These are phyloP conservation scores for Yamadazyma atmosphaerica DNA, from an alignment of 1,139 yeast genomes.

Conservation along the genomic window DNA sequence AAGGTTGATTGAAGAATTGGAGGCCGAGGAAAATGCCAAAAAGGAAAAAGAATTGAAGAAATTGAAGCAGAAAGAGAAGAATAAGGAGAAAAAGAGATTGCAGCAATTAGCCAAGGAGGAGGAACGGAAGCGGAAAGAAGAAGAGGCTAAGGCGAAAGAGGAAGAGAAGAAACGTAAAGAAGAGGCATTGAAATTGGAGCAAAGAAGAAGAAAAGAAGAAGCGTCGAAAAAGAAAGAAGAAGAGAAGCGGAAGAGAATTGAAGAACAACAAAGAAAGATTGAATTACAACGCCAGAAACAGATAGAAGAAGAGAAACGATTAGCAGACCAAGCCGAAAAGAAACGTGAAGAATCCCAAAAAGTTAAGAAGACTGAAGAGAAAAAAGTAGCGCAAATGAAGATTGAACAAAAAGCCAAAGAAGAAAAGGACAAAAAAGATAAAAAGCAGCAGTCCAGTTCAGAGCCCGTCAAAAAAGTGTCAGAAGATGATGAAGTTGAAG, in stretches of 20 bases:
- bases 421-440: slow-evolving; percentile 2
- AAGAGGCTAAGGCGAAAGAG: slow-evolving; percentile 43
- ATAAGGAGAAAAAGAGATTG: slow-evolving; percentile 72
- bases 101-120: slow-evolving; percentile 76
- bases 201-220: slow-evolving; percentile 48
- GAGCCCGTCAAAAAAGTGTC: neutral
- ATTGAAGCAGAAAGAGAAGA: slow-evolving; percentile 70
- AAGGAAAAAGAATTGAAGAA: slow-evolving; percentile 74
- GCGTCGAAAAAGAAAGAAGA: slow-evolving; percentile 53
- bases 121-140: slow-evolving; percentile 61
- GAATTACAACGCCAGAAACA: slow-evolving; percentile 54
- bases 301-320: slow-evolving; percentile 39
- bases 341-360: slow-evolving; percentile 43
- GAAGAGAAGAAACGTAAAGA: slow-evolving; percentile 34
- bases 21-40: slow-evolving; percentile 69
- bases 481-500: slow-evolving; percentile 35
- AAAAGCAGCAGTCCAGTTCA: too few relatives aligned
- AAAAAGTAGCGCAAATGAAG: slow-evolving; percentile 42
- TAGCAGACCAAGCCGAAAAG: slow-evolving; percentile 35
- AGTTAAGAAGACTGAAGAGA: slow-evolving; percentile 55
- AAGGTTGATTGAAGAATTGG: slow-evolving; percentile 73
- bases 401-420: neutral
- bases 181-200: slow-evolving; percentile 45
- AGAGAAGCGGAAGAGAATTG: slow-evolving; percentile 47
- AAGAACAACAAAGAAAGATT: slow-evolving; percentile 37